Evolutionary conservation across 768 basidiomycete species (phyloP).

Genomic region (Amanita pallidorosea): DNA sequence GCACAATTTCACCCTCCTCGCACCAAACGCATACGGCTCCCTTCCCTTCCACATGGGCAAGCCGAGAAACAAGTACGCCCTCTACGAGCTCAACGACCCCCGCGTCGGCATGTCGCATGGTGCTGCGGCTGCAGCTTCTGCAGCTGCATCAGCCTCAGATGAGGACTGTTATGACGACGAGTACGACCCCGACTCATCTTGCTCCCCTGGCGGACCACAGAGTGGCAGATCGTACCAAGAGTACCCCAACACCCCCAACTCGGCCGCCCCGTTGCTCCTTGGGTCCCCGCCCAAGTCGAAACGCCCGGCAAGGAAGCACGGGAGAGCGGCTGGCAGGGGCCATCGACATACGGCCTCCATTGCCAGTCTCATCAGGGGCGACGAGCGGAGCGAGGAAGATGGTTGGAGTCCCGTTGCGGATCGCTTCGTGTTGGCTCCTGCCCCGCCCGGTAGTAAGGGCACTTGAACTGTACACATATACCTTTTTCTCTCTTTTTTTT

Average conservation of each 20-base stretch:
- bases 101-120: constrained; percentile 22
- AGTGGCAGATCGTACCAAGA: constrained; percentile 21
- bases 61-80: constrained; percentile 51
- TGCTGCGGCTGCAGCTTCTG: constrained; percentile 10
- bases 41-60: constrained; percentile 4
- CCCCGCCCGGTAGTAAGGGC: not conserved
- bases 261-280: constrained; percentile 5
- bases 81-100: constrained; percentile 68
- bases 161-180: constrained; percentile 5
- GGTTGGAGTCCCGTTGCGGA: constrained; percentile 70
- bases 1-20: constrained; percentile 19
- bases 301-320: constrained; percentile 10
- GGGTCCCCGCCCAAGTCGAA: constrained; percentile 8
- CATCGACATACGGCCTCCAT: constrained; percentile 81
- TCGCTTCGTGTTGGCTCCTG: constrained; percentile 22
- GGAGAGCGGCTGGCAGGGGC: constrained; percentile 23
- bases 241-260: constrained; percentile 21
- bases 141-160: not conserved
- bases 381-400: constrained; percentile 65
- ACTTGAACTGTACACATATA: not conserved
- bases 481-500: not conserved
- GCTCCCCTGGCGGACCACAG: constrained; percentile 7
- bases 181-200: constrained; percentile 1
- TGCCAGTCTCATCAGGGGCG: constrained; percentile 67
- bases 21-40: constrained; percentile 3